These are phyloP conservation scores for Aspergillus sp. DNA, from an alignment of 2,329 filamentous ascomycete genomes.

Conservation along the genomic window DNA sequence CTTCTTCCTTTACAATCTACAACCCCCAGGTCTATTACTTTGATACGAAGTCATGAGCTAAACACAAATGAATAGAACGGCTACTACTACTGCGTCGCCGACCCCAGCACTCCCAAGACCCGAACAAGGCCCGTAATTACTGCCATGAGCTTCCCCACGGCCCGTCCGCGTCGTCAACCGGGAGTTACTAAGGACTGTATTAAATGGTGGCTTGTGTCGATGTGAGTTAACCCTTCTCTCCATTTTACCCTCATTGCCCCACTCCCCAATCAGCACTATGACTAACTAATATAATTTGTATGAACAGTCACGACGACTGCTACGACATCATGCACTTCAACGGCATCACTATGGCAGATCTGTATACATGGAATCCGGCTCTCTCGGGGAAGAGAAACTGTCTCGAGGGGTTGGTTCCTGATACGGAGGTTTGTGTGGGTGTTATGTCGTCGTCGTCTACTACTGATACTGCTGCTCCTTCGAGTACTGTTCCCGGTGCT, in stretches of 20 bases:
- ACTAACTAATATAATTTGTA: neutral
- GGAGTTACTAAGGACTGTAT: neutral
- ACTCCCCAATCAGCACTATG: neutral
- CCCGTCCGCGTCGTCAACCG: conserved; percentile 1
- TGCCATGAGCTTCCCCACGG: neutral
- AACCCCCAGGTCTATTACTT: too few species aligned
- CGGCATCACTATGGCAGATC: conserved; percentile 18
- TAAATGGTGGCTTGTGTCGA: conserved; percentile 6
- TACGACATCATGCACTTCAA: conserved; percentile 4
- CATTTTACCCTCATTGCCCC: neutral
- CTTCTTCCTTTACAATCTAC: neutral
- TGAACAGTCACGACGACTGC: neutral
- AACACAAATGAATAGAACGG: neutral
- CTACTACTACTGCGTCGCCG: conserved; percentile 10
- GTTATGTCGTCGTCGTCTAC: neutral
- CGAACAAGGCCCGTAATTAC: conserved; percentile 4
- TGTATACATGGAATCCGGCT: conserved; percentile 33
- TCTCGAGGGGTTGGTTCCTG: neutral
- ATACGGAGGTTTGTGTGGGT: neutral
- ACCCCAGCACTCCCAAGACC: conserved; percentile 9
- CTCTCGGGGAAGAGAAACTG: neutral
- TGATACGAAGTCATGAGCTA: too few species aligned
- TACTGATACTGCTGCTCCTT: neutral
- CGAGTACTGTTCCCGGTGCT: neutral
- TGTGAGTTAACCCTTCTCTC: neutral